Evolutionary conservation across 148 eudicot species (phyloP).

Genomic region (Rheum nobile): DNA sequence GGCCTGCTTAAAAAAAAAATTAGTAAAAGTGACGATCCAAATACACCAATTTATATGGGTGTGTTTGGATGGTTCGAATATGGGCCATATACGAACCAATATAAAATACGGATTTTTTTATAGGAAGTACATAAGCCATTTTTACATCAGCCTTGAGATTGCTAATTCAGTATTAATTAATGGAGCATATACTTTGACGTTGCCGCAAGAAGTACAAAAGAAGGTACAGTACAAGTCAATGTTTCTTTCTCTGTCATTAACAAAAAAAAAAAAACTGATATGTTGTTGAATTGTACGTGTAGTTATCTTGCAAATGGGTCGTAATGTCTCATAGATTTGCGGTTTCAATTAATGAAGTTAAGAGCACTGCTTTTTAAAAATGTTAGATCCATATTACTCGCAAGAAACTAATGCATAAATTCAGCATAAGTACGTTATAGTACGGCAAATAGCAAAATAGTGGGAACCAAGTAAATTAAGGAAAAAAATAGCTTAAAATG

Average conservation of each 20-base stretch:
- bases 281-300: background rate
- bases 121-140: too few relatives aligned
- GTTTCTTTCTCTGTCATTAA: background rate
- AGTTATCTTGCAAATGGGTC: background rate
- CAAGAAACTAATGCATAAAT: background rate
- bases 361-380: background rate
- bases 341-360: background rate
- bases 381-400: constrained; percentile 3
- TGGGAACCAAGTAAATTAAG: too few relatives aligned
- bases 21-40: too few relatives aligned
- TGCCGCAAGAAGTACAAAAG: background rate
- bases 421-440: background rate
- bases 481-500: too few relatives aligned
- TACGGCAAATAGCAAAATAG: background rate
- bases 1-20: too few relatives aligned
- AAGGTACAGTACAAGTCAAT: background rate
- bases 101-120: too few relatives aligned
- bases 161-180: background rate
- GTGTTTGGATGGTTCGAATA: too few relatives aligned
- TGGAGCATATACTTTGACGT: background rate
- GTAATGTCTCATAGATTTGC: background rate
- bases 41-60: too few relatives aligned
- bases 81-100: too few relatives aligned
- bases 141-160: background rate
- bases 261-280: background rate